These are phyloP conservation scores for Plasmodium coatneyi DNA, from an alignment of 169 alveolate species.

Conservation along the genomic window DNA sequence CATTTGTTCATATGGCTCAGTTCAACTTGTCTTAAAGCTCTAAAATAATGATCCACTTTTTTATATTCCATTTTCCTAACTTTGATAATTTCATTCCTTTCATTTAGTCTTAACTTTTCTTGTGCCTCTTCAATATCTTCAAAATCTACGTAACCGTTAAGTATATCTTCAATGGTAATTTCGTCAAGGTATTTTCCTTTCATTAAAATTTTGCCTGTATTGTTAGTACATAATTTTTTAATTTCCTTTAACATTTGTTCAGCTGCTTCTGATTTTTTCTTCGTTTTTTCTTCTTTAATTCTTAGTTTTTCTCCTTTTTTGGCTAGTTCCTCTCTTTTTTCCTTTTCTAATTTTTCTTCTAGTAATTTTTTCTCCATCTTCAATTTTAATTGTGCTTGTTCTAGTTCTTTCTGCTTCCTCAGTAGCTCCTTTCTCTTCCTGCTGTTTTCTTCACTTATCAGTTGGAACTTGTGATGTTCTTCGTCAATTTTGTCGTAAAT, in stretches of 20 bases:
- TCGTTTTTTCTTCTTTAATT: slow-evolving; percentile 80
- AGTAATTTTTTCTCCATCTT: slow-evolving; percentile 87
- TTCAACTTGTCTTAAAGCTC: slow-evolving; percentile 89
- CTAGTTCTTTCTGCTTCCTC: slow-evolving; percentile 85
- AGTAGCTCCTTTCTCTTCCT: slow-evolving; percentile 86
- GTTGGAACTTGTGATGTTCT: slow-evolving; percentile 60
- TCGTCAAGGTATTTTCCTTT: slow-evolving; percentile 91
- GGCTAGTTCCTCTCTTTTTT: slow-evolving; percentile 85
- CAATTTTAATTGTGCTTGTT: slow-evolving; percentile 87
- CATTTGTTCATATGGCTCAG: slow-evolving; percentile 81
- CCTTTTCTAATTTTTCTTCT: slow-evolving; percentile 84
- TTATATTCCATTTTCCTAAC: slow-evolving; percentile 88
- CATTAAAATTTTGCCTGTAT: slow-evolving; percentile 81
- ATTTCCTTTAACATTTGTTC: slow-evolving; percentile 82
- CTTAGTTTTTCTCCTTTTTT: slow-evolving; percentile 83
- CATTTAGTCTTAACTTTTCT: slow-evolving; percentile 84
- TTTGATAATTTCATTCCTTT: slow-evolving; percentile 87
- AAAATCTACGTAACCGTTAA: slow-evolving; percentile 89
- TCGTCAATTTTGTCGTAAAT: slow-evolving; percentile 70
- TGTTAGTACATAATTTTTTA: slow-evolving; percentile 83
- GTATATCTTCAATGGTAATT: slow-evolving; percentile 88
- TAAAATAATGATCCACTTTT: slow-evolving; percentile 88
- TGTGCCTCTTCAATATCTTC: slow-evolving; percentile 92
- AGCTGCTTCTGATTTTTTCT: slow-evolving; percentile 80
- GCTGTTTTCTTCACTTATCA: slow-evolving; percentile 71